Conservation (phyloP, 2,329 filamentous ascomycete species). For the Phoma sp. region DNA sequence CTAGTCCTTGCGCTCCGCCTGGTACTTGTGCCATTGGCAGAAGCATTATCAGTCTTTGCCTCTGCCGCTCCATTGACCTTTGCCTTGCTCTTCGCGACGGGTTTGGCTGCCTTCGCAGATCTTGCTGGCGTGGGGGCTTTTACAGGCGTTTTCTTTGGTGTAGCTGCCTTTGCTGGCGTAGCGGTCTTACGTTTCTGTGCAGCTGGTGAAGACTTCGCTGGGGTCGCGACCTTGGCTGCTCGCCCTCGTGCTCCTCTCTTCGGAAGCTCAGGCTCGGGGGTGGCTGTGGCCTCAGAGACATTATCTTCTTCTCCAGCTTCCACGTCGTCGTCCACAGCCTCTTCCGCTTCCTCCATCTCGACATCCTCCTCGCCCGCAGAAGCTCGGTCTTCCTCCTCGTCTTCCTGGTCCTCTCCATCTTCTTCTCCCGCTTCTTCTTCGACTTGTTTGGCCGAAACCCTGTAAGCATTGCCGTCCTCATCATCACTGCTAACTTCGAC, state of each 20-base stretch:
- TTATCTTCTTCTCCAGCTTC: slow-evolving; percentile 19
- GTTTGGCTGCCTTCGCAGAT: slow-evolving; percentile 16
- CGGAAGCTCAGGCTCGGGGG: slow-evolving; percentile 21
- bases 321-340: slow-evolving; percentile 18
- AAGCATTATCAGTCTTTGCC: not conserved
- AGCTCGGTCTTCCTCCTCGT: slow-evolving; percentile 21
- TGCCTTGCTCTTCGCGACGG: slow-evolving; percentile 22
- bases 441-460: slow-evolving; percentile 23
- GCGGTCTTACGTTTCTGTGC: slow-evolving; percentile 25
- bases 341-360: slow-evolving; percentile 34
- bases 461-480: slow-evolving; percentile 44
- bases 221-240: slow-evolving; percentile 25
- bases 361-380: slow-evolving; percentile 26
- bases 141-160: slow-evolving; percentile 17
- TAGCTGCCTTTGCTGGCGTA: slow-evolving; percentile 11
- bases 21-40: not conserved
- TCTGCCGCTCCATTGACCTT: slow-evolving; percentile 15
- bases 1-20: slow-evolving; percentile 10
- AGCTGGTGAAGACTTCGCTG: slow-evolving; percentile 20
- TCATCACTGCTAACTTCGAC: slow-evolving; percentile 53
- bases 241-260: slow-evolving; percentile 25
- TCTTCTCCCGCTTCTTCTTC: slow-evolving; percentile 23
- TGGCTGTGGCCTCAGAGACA: slow-evolving; percentile 18
- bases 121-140: slow-evolving; percentile 16
- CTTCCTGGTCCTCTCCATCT: not conserved